A percentile compares a stretch with the other conserved stretches of the same genome.
Evolutionary conservation across 257 asterid genomes (phyloP).

Genomic region (Przewalskia tangutica): DNA sequence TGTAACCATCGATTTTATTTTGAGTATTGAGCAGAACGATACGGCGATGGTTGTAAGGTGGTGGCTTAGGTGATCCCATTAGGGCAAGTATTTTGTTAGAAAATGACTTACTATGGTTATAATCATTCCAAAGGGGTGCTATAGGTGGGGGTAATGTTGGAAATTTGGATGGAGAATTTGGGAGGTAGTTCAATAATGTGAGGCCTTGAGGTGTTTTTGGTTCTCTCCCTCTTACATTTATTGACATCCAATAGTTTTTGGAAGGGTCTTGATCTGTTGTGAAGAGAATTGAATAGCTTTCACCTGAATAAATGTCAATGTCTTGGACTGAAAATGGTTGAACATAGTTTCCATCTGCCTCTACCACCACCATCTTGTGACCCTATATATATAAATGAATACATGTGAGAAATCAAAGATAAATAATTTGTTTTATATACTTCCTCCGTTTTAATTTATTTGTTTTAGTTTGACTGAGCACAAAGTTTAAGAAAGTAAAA

Average conservation of each 20-base stretch:
- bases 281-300: conserved; percentile 65
- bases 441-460: too few relatives aligned
- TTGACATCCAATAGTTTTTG: conserved; percentile 57
- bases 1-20: conserved; percentile 47
- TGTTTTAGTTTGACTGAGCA: too few relatives aligned
- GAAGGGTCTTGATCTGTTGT: conserved; percentile 51
- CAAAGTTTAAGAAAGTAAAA: too few relatives aligned
- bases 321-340: conserved; percentile 50
- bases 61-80: conserved; percentile 35
- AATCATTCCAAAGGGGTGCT: conserved; percentile 65
- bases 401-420: not conserved
- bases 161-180: conserved; percentile 26
- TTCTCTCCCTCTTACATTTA: conserved; percentile 54
- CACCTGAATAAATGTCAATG: conserved; percentile 81
- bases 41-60: conserved; percentile 19
- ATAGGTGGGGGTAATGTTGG: conserved; percentile 48
- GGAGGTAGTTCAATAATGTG: conserved; percentile 49
- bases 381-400: conserved; percentile 20
- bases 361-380: conserved; percentile 68
- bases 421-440: too few relatives aligned
- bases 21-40: conserved; percentile 61
- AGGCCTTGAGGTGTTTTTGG: conserved; percentile 70
- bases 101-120: conserved; percentile 43
- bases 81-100: conserved; percentile 31
- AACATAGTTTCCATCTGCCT: conserved; percentile 78